Evolutionary conservation across 73 alveolate species (phyloP), one percentile per base, ranked within the genome.

Genomic region (Breviolum minutum): DNA sequence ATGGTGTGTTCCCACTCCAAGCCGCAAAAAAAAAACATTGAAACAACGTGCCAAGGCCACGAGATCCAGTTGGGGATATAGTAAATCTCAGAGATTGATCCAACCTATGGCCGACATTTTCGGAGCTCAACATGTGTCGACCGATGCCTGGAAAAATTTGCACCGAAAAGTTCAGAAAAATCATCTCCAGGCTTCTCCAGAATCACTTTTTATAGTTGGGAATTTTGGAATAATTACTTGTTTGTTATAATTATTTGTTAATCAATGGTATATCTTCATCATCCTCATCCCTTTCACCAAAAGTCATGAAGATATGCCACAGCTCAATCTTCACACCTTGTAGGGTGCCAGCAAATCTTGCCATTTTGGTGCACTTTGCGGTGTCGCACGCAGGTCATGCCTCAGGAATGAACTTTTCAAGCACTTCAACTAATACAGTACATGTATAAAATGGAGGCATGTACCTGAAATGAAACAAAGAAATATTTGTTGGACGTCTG

Each of bases 11-110:
- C 54, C 54, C 54, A 40, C 54, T 40, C 54, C 54, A 40, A 40
- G 54, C 54, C 54, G 54, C 54, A 40, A 1, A 0, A 70, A 7
- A 16, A 70, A 8, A 20, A 13, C 22, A 2, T 1, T 20, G 5
- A 3, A 70, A 40, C 32, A 40, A 7, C 30, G 26, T 11, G 92
- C 70, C 26, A 24, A 61, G 8, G 74, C 0, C 26, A n/a, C 91
- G 98, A 74, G 66, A 92, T 92, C 98, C 98, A 92, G 80, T 92
- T 81, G 32, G 89, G 91, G 89, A 92, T 76, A 60, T 92, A 92
- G 98, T 63, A 48, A 48, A 92, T 92, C 90, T 92, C 98, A 3
- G 98, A 61, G 61, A 92, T 92, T 11, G 68, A 74, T 30, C 98
- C 98, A 22, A 92, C 98, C 98, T 90, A 87, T 64, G 60, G 48